Evolutionary conservation across 1,284 basidiomycete genomes (phyloP), one percentile per base, ranked within the genome.

Genomic region (Cronartium ribicola): DNA sequence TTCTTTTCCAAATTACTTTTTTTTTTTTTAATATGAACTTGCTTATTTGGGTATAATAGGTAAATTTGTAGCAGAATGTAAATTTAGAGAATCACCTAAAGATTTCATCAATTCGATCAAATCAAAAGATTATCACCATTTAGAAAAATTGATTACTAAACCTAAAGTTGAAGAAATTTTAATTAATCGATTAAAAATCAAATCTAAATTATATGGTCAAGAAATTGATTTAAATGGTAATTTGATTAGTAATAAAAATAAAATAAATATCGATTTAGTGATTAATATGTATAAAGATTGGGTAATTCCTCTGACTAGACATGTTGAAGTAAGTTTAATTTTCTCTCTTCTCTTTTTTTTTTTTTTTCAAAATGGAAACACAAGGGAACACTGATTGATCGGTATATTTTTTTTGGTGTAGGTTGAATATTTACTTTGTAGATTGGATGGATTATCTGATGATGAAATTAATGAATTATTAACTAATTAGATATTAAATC

Each of bases 1-100:
- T n/a, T 22, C 57, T 13, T n/a, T 29, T 67, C 29, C 62, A 36
- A 22, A 51, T 11, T 6, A 41, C 17, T 6, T 1, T 14, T 41
- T 22, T 17, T 29, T n/a, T n/a, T 4, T 29, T 39, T 64, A 39
- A 10, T 39, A 4, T 60, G 3, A 2, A 22, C 7, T 11, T 41
- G 40, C 43, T 7, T 8, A 10, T n/a, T 20, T 20, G 65, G 29
- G 66, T 44, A 14, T 61, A 13, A 36, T 7, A 97, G 94, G 95
- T 76, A 98, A 98, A 86, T 98, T 99, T 81, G 96, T 99, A 10
- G 92, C 92, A 4, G 96, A 99, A 83, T 90, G 90, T 69, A 98
- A 99, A 82, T 99, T 99, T 84, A 83, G 87, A 20, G 86, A 87
- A 41, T 85, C 91, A 76, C 95, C 96, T 8, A 85, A 89, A 37